Percentiles rank a stretch among this genome's conserved stretches.
These are phyloP conservation scores for Cornus florida DNA, from an alignment of 148 eudicot genomes.

Conservation along the genomic window DNA sequence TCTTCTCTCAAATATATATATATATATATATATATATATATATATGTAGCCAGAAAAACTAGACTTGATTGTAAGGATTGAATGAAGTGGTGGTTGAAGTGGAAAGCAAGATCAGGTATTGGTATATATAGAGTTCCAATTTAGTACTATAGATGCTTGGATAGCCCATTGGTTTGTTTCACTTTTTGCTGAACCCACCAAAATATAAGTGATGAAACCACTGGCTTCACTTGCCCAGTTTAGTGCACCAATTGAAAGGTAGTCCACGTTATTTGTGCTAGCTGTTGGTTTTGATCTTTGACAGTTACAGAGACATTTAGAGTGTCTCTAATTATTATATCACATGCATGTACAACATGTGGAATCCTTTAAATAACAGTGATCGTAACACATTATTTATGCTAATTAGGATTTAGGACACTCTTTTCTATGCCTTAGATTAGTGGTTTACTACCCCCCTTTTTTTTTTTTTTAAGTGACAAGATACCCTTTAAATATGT, in stretches of 20 bases:
- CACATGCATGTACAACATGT: too few relatives aligned
- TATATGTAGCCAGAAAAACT: neutral
- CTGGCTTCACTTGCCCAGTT: conserved; percentile 13
- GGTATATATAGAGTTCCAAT: conserved; percentile 8
- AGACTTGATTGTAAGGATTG: neutral
- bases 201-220: conserved; percentile 6
- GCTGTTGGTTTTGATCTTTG: neutral
- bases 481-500: too few relatives aligned
- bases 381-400: too few relatives aligned
- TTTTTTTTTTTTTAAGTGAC: too few relatives aligned
- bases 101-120: neutral
- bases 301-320: neutral
- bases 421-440: too few relatives aligned
- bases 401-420: too few relatives aligned
- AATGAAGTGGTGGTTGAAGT: neutral
- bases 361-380: neutral
- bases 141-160: neutral
- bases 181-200: conserved; percentile 6
- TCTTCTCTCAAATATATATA: too few relatives aligned
- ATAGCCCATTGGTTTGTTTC: conserved; percentile 24
- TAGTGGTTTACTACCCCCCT: too few relatives aligned
- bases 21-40: neutral
- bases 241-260: neutral
- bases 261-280: neutral
- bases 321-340: too few relatives aligned